Evolutionary conservation across 2,329 filamentous ascomycete genomes (phyloP).

Genomic region (Daldinia sp.): DNA sequence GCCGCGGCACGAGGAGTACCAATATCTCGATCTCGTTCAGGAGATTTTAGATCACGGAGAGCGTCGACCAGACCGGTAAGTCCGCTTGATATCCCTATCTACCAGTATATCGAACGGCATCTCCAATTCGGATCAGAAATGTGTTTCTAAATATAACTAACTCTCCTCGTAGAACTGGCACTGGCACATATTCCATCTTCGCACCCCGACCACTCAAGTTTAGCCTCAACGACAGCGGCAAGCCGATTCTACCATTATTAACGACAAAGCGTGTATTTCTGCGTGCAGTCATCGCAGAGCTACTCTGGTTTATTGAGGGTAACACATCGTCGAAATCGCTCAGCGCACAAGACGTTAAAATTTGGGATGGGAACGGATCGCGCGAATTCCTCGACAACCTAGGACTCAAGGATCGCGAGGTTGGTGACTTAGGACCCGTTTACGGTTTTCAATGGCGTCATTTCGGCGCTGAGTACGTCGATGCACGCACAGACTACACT

Average conservation of each 20-base stretch:
- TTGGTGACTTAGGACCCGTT: conserved; percentile 91
- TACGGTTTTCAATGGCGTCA: conserved; percentile 99
- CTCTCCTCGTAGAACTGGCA: conserved; percentile 74
- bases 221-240: conserved; percentile 70
- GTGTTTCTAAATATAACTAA: not conserved
- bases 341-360: conserved; percentile 83
- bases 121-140: not conserved
- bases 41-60: conserved; percentile 86
- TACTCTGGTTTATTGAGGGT: conserved; percentile 94
- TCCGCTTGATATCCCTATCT: not conserved
- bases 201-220: conserved; percentile 89
- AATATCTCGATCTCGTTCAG: conserved; percentile 90
- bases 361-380: conserved; percentile 97
- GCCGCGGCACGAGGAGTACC: conserved; percentile 80
- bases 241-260: conserved; percentile 83
- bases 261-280: conserved; percentile 98
- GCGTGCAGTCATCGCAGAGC: conserved; percentile 86
- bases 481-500: conserved; percentile 80
- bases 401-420: conserved; percentile 80
- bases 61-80: conserved; percentile 83
- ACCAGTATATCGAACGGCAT: not conserved
- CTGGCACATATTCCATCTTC: conserved; percentile 89
- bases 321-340: conserved; percentile 82
- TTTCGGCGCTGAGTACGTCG: conserved; percentile 90
- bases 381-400: conserved; percentile 88